Base-by-base conservation (phyloP, 257 asterid genomes). In the Orobanche coerulescens region DNA sequence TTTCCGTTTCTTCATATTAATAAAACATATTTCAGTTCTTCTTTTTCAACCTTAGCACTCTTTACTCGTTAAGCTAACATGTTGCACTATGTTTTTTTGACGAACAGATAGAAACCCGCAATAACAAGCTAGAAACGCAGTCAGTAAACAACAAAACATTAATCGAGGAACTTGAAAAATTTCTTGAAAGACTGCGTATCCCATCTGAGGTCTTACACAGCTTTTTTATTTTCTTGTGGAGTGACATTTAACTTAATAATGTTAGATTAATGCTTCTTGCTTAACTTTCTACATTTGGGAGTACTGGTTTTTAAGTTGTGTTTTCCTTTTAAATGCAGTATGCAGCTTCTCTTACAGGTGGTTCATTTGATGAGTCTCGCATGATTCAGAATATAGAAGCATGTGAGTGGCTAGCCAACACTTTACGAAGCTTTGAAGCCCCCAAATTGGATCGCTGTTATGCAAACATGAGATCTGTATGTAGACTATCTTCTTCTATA, bases 111-210 rank as follows among this genome's bases (percentile, higher is more conserved):
- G 99, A 93, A 82, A 83, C 83, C 46, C 94, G 97, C 15, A 93
- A 93, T 73, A 93, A 93, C 86, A 89, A 93, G 82, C 84, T 93
- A 79, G 99, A 89, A 76, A 83, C 89, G 97, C 99, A 86, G 81
- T 89, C 99, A 5, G 95, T 87, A 54, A 93, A 93, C 80, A 93
- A 93, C 74, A 83, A 80, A 72, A 58, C 85, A 16, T 81, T 93
- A 69, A 79, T 87, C 58, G 97, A 86, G 79, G 97, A 89, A 76
- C 96, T 93, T 60, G 97, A 93, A 69, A 89, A 79, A 80, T 97
- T 93, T 79, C 88, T 93, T 70, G 95, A 93, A 68, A 85, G 80
- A 77, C 69, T 89, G 44, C 82, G 80, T 33, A 89, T 89, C 69
- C 97, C 99, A 69, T 75, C 96, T 20, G 90, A 93, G 99, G 99